Evolutionary conservation across 1,284 basidiomycete species (phyloP).

Genomic region (Erythrobasidium hasegawianum): DNA sequence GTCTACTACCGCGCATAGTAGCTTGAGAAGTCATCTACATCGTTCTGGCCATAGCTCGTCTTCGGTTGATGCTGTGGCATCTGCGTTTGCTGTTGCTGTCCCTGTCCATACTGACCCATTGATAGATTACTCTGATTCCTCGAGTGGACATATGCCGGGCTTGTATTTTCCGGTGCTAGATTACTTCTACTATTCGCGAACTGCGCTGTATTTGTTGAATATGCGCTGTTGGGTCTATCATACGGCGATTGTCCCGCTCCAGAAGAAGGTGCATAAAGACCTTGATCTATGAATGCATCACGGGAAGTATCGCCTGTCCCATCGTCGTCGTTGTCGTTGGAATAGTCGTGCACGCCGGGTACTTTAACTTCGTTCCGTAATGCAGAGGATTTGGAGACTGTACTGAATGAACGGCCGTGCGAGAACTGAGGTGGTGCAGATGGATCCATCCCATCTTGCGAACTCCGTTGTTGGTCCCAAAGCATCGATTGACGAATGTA

Average conservation of each 20-base stretch:
- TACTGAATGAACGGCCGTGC: conserved; percentile 31
- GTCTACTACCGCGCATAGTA: conserved; percentile 1
- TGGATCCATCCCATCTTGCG: conserved; percentile 12
- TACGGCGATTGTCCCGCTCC: neutral
- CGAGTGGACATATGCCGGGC: conserved; percentile 25
- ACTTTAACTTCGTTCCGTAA: conserved; percentile 34
- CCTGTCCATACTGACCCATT: too few species aligned
- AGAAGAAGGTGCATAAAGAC: conserved; percentile 15
- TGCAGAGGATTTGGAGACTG: conserved; percentile 22
- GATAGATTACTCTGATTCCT: neutral
- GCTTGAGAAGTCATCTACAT: conserved; percentile 6
- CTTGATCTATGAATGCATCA: conserved; percentile 24
- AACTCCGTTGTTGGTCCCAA: conserved; percentile 19
- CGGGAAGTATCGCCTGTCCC: conserved; percentile 7
- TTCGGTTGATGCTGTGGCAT: neutral
- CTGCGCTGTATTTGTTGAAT: neutral
- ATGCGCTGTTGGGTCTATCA: neutral
- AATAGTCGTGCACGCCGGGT: neutral
- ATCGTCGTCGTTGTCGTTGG: conserved; percentile 18
- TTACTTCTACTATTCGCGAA: conserved; percentile 23
- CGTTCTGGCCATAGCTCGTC: conserved; percentile 6
- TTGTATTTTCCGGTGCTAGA: conserved; percentile 27
- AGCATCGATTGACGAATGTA: conserved; percentile 29
- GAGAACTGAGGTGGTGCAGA: conserved; percentile 11
- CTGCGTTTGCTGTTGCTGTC: neutral